Conservation (phyloP, 805 yeast genomes). For the Candida argentea region DNA sequence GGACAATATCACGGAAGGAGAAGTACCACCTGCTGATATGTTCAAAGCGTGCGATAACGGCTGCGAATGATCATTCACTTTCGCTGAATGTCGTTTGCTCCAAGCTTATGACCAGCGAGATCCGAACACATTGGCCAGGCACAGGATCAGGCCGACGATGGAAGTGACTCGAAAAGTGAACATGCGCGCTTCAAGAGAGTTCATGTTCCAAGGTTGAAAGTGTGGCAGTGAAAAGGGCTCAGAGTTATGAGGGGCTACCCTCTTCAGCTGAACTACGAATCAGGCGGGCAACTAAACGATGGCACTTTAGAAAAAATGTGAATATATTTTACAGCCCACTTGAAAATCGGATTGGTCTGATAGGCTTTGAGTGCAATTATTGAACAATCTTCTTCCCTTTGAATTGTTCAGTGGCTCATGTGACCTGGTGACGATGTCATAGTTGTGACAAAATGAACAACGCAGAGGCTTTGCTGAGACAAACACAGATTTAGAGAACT, state of each 20-base stretch:
- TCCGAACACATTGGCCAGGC: constrained; percentile 41
- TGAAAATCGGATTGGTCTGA: no score
- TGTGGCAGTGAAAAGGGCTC: no score
- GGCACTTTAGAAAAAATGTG: no score
- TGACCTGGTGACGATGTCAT: no score
- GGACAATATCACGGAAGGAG: constrained; percentile 44
- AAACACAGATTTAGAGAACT: not conserved
- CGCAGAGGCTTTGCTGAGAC: not conserved
- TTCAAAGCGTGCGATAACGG: constrained; percentile 58
- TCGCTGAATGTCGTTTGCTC: constrained; percentile 86
- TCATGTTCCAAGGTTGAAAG: constrained; percentile 31
- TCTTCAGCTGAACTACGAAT: no score
- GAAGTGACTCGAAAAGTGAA: constrained; percentile 56
- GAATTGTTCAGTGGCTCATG: no score
- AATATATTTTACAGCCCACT: no score
- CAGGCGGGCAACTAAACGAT: no score
- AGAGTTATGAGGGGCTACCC: no score
- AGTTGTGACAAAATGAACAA: constrained; percentile 1
- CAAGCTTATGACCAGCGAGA: constrained; percentile 62
- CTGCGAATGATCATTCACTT: constrained; percentile 58
- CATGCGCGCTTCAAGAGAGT: constrained; percentile 58
- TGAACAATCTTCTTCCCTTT: no score
- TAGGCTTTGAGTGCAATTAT: no score
- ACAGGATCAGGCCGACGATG: constrained; percentile 69
- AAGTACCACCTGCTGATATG: constrained; percentile 77